Evolutionary conservation across 2,329 filamentous ascomycete species (phyloP), one percentile per base, ranked within the genome.

Genomic region (Penicillium sp.): DNA sequence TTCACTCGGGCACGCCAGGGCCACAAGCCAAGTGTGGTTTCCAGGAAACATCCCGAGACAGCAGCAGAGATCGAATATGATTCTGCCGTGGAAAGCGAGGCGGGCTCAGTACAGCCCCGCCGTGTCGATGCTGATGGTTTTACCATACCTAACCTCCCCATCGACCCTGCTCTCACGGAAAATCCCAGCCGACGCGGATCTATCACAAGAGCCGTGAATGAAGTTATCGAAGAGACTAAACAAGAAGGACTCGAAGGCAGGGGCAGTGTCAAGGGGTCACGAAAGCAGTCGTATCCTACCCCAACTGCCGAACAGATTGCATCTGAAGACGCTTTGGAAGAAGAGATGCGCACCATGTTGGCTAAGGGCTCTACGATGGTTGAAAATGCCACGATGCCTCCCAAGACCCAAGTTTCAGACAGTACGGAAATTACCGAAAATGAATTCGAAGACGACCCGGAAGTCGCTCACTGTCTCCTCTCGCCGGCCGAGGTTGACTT

Each of bases 381-480:
- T 21, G 65, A 73, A 40, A 70, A 62, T 18, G 62, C 49, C 14
- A 21, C 39, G 26, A 50, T 60, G 3, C 47, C 58, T 23, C 50
- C 59, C 2, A 59, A 44, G 19, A 80, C 82, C 52, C 78, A 80
- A 1, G 82, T 88, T 53, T 83, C 85, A 9, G 68, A 72, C 16
- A 72, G 57, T 45, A 54, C 67, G 6, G 85, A 89, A 49, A 87
- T 95, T 18, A 85, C 83, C 47, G 89, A 90, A 53, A 84, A 89
- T 53, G 92, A 97, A 68, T 97, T 97, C 67, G 90, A 87, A 33
- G 87, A 95, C 64, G 94, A 99, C 59, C 88, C 87, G 0, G 94
- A 99, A 72, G 91, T 99, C 5, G 78, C 83, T 55, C 89, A 89
- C 64, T 96, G 92, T 67, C 75, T 92, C 31, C 81, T 97, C 5